Evolutionary conservation across 192 early-diverging fungal genomes (phyloP), one percentile per base, ranked within the genome.

Genomic region (Dissophora ornata): DNA sequence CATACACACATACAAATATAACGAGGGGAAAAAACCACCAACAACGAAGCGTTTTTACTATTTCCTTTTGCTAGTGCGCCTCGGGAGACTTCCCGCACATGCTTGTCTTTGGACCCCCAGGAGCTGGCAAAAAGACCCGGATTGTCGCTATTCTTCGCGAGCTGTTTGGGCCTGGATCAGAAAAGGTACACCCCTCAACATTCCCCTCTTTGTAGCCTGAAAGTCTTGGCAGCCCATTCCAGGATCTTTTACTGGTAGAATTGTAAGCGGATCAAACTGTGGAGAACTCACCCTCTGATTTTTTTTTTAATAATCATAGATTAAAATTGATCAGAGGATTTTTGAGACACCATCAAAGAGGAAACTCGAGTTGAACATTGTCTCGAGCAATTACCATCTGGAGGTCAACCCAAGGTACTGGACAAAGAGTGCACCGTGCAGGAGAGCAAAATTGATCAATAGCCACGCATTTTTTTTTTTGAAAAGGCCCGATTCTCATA

Each of bases 81-180:
- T 89, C 89, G 6, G 87, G 83, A n/a, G 94, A 98, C 78, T 90
- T 99, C 45, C 98, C 98, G 29, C 98, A 99, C 57, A 74, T 97
- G 69, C 85, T 99, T 1, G 87, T 99, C 26, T 98, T 97, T 81
- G 98, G 98, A 8, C 98, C 98, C 3, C 86, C 93, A 2, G 98
- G 98, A 22, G 93, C 95, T 0, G 98, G 98, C 19, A 98, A 98
- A 84, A 96, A 97, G 66, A 99, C 98, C 38, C 85, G 98, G 21
- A 91, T 99, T 34, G 85, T 90, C 22, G 94, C 95, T 24, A 69
- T 95, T 0, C 83, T 99, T 38, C 84, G 87, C 51, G 96, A 97
- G 59, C 80, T 99, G 18, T 99, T 91, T 84, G 98, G 98, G 18
- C 81, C 90, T 13, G 86, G 91, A 19, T 96, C 94, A 29, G 95